Conservation (phyloP, 192 early-diverging fungal species). For the Backusella morwellensis region DNA sequence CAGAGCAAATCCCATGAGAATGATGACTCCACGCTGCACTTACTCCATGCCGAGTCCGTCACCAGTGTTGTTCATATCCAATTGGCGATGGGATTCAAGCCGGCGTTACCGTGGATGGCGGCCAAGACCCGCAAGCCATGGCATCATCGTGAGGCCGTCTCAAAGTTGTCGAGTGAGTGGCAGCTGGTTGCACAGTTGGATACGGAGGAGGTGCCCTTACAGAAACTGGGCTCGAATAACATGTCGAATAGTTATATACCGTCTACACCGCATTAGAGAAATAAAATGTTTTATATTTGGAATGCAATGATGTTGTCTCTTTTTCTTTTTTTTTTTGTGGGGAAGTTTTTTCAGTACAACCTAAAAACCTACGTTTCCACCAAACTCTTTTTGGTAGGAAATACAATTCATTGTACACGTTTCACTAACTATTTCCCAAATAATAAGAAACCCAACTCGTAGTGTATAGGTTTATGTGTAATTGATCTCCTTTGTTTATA, state of each 20-base stretch:
- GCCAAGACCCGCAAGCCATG: constrained; percentile 4
- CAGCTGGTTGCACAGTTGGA: constrained; percentile 11
- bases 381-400: too few relatives aligned
- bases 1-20: not conserved
- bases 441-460: too few relatives aligned
- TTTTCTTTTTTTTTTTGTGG: too few relatives aligned
- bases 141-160: constrained; percentile 13
- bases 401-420: too few relatives aligned
- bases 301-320: too few relatives aligned
- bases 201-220: not conserved
- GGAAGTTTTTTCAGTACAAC: too few relatives aligned
- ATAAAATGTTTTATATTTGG: not conserved
- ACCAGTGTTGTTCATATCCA: constrained; percentile 18
- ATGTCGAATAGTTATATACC: not conserved
- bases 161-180: constrained; percentile 15
- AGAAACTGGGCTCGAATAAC: not conserved
- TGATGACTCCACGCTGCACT: not conserved
- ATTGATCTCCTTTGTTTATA: too few relatives aligned
- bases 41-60: constrained; percentile 7
- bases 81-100: constrained; percentile 19
- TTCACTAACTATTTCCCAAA: too few relatives aligned
- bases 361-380: too few relatives aligned
- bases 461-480: too few relatives aligned
- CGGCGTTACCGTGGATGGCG: constrained; percentile 18
- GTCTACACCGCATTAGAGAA: not conserved